Percentiles rank a stretch among this genome's conserved stretches.
phyloP scores from a whole-genome alignment of 768 basidiomycete species.

The Paxillus involutus region DNA sequence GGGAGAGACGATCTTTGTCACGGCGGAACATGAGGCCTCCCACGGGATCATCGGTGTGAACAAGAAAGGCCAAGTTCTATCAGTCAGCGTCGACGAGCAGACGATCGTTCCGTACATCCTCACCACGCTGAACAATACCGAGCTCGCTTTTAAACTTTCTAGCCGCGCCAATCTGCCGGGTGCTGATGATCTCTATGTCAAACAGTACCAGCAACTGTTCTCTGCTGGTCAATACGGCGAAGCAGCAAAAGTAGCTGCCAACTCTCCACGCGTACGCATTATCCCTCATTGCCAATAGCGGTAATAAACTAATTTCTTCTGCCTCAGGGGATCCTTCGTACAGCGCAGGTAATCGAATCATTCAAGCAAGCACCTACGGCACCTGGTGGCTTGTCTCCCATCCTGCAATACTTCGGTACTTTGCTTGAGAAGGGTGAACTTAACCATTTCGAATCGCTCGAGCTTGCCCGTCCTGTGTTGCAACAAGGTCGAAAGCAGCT shows the following conservation, averaged over 20 bases:
- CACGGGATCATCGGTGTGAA: conserved; percentile 99
- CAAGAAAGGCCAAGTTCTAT: conserved; percentile 98
- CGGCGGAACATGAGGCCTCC: conserved; percentile 91
- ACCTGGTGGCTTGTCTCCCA: conserved; percentile 89
- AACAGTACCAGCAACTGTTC: conserved; percentile 93
- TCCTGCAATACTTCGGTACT: conserved; percentile 98
- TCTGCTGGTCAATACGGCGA: conserved; percentile 85
- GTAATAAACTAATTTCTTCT: conserved; percentile 3
- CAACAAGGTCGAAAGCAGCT: conserved; percentile 96
- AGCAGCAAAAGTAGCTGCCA: conserved; percentile 97
- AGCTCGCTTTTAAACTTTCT: conserved; percentile 96
- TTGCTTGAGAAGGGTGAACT: conserved; percentile 98
- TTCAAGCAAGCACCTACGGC: conserved; percentile 96
- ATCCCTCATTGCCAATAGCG: background rate
- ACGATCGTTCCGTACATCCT: conserved; percentile 95
- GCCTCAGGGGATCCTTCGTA: conserved; percentile 86
- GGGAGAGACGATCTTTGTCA: conserved; percentile 99
- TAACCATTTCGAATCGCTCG: conserved; percentile 93
- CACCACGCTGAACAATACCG: conserved; percentile 91
- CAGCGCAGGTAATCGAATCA: conserved; percentile 91
- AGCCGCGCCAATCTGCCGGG: conserved; percentile 95
- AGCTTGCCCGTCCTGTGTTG: conserved; percentile 93
- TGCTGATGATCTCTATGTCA: conserved; percentile 93
- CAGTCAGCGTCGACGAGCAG: conserved; percentile 95
- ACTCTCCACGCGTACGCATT: conserved; percentile 79